Evolutionary conservation across 352 stramenopile genomes (phyloP).

Genomic region (Phytophthora foliorum): DNA sequence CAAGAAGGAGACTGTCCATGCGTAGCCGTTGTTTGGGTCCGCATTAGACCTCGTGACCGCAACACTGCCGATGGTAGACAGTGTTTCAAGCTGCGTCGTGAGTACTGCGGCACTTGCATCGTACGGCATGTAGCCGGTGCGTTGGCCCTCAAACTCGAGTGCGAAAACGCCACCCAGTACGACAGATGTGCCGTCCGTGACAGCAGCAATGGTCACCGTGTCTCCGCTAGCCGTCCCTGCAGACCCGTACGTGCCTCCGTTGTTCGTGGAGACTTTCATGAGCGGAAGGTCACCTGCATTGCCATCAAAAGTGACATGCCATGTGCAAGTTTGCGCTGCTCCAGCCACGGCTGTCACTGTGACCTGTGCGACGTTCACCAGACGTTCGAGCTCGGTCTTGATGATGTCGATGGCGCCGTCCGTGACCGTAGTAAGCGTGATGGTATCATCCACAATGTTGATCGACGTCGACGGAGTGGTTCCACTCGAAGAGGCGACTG

Average conservation of each 20-base stretch:
- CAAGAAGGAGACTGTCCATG: constrained; percentile 95
- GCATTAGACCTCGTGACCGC: constrained; percentile 83
- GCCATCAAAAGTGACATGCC: constrained; percentile 94
- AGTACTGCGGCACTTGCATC: constrained; percentile 91
- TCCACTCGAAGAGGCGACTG: constrained; percentile 55
- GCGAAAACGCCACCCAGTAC: constrained; percentile 85
- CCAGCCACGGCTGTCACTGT: constrained; percentile 77
- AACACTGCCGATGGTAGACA: constrained; percentile 92
- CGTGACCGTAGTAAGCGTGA: constrained; percentile 74
- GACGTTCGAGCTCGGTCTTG: constrained; percentile 94
- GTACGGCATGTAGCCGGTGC: constrained; percentile 92
- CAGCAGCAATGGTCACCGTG: constrained; percentile 53
- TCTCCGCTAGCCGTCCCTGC: constrained; percentile 47
- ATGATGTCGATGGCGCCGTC: constrained; percentile 94
- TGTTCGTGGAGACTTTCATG: constrained; percentile 63
- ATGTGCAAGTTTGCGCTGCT: constrained; percentile 85
- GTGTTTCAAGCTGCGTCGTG: constrained; percentile 89
- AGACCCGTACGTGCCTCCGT: constrained; percentile 44
- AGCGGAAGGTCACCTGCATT: constrained; percentile 90
- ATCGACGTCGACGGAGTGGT: constrained; percentile 46
- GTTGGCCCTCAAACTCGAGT: constrained; percentile 89
- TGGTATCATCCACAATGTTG: constrained; percentile 84
- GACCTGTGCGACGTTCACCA: constrained; percentile 92
- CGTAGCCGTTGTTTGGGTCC: constrained; percentile 94
- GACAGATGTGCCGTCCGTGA: constrained; percentile 61